Conservation (phyloP, 352 stramenopile genomes). For the Globisporangium paroecandrum region DNA sequence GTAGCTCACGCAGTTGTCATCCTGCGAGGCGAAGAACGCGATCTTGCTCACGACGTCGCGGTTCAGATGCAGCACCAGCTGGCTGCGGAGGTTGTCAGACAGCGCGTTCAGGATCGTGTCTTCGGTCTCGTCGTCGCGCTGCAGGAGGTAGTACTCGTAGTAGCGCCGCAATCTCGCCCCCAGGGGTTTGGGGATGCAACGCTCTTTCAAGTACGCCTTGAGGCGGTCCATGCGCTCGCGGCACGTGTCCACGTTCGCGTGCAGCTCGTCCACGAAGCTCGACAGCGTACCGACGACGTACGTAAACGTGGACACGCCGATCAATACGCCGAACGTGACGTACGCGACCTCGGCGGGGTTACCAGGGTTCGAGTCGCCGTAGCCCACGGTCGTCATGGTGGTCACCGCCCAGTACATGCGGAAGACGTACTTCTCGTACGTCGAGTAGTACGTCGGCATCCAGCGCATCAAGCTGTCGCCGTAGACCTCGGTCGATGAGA, state of each 20-base stretch:
- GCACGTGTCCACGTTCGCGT: conserved; percentile 44
- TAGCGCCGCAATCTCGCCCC: conserved; percentile 56
- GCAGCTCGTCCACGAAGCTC: conserved; percentile 71
- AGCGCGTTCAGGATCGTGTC: conserved; percentile 64
- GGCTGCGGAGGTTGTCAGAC: conserved; percentile 70
- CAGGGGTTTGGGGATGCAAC: conserved; percentile 52
- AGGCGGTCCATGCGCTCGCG: conserved; percentile 68
- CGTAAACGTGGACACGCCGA: conserved; percentile 65
- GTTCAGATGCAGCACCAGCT: conserved; percentile 75
- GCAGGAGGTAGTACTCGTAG: conserved; percentile 78
- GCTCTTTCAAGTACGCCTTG: conserved; percentile 75
- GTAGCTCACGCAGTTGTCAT: conserved; percentile 79
- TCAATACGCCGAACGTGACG: conserved; percentile 46
- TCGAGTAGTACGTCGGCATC: conserved; percentile 27
- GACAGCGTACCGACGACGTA: conserved; percentile 80
- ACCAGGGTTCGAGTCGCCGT: conserved; percentile 58
- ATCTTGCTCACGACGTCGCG: conserved; percentile 83
- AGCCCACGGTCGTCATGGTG: conserved; percentile 80
- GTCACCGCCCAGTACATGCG: conserved; percentile 76
- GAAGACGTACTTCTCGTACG: conserved; percentile 60
- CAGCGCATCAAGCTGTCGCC: conserved; percentile 26
- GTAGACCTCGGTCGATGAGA: conserved; percentile 29
- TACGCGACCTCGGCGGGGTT: conserved; percentile 60
- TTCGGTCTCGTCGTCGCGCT: conserved; percentile 72
- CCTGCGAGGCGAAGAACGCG: conserved; percentile 71